phyloP scores from a whole-genome alignment of 495 filamentous ascomycete species.

The Podospora tetraspora region DNA sequence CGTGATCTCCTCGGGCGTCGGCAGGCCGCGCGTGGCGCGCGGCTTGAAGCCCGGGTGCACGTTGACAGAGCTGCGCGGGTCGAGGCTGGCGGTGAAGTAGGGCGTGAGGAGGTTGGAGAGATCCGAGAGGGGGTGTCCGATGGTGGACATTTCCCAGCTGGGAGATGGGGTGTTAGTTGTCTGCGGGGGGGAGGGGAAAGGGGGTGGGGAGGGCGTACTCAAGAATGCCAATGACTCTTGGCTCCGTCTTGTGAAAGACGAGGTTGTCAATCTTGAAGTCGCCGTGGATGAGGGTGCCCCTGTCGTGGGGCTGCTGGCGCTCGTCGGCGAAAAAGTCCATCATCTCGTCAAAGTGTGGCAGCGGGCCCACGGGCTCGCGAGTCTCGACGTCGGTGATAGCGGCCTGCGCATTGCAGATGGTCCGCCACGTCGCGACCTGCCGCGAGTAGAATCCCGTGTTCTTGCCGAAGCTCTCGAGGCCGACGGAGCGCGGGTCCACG shows the following conservation, averaged over 20 bases:
- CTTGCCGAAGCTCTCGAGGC: constrained; percentile 68
- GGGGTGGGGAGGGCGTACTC: constrained; percentile 51
- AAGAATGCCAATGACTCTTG: constrained; percentile 84
- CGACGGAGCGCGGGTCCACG: constrained; percentile 59
- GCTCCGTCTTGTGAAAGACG: constrained; percentile 84
- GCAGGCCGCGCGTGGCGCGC: constrained; percentile 65
- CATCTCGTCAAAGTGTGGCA: constrained; percentile 78
- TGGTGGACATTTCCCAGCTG: constrained; percentile 93
- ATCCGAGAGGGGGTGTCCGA: constrained; percentile 86
- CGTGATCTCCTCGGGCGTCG: constrained; percentile 61
- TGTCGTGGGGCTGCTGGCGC: constrained; percentile 66
- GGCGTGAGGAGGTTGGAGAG: constrained; percentile 74
- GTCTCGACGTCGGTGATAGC: constrained; percentile 69
- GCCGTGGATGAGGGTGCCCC: constrained; percentile 78
- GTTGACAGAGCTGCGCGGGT: constrained; percentile 24
- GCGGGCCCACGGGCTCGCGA: constrained; percentile 65
- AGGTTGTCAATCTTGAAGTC: constrained; percentile 99
- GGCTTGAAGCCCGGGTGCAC: constrained; percentile 53
- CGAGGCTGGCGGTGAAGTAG: constrained; percentile 45
- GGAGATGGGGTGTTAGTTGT: constrained; percentile 6
- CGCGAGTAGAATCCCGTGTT: constrained; percentile 75
- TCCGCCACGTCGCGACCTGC: constrained; percentile 75
- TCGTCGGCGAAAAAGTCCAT: constrained; percentile 68
- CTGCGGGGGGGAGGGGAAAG: not conserved
- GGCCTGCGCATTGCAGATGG: constrained; percentile 74